These are phyloP conservation scores for Apium graveolens DNA, from an alignment of 129 eudicot genomes.

Conservation along the genomic window DNA sequence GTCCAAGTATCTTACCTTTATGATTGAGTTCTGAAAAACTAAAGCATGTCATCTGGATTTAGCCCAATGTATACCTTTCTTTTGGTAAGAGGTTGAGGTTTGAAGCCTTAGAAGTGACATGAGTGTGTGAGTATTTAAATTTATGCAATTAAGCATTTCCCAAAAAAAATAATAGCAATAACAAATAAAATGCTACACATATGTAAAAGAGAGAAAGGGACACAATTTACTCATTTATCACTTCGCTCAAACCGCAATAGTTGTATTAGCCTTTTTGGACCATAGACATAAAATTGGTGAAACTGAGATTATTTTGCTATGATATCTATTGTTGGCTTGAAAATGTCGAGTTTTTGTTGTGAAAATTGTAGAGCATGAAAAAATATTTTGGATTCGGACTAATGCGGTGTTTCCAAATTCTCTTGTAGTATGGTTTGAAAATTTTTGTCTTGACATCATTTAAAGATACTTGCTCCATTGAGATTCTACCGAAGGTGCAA, in stretches of 20 bases:
- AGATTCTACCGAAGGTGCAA: conserved; percentile 67
- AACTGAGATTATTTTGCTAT: neutral
- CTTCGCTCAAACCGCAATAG: neutral
- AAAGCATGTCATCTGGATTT: neutral
- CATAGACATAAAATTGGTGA: neutral
- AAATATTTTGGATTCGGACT: neutral
- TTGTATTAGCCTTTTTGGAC: neutral
- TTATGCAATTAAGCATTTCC: no score
- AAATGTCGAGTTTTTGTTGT: neutral
- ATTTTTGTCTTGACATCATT: conserved; percentile 68
- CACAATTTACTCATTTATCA: neutral
- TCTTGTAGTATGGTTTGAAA: conserved; percentile 63
- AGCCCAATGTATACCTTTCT: neutral
- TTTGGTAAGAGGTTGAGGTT: neutral
- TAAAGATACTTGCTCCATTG: conserved; percentile 68
- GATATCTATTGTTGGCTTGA: neutral
- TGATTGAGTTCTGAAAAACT: neutral
- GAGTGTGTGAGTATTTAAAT: no score
- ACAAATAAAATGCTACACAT: neutral
- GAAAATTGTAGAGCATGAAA: neutral
- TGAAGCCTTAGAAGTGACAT: neutral
- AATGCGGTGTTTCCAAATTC: conserved; percentile 1
- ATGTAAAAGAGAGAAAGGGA: neutral
- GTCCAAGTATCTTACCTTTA: neutral
- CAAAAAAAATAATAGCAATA: neutral